phyloP scores from a whole-genome alignment of 306 rosid genomes.

The Inga leiocalycina region DNA sequence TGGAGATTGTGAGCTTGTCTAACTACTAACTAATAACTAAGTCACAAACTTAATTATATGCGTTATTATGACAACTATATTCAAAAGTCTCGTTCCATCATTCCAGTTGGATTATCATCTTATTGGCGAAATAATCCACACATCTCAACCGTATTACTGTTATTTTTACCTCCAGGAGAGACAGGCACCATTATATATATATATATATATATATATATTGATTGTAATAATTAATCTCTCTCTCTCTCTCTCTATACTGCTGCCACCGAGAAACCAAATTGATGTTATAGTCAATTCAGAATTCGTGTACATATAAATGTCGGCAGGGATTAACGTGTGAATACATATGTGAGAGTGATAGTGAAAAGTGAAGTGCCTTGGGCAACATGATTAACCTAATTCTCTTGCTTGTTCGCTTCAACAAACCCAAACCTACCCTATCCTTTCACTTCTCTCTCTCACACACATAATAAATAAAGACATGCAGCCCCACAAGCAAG shows the following conservation, averaged over 20 bases:
- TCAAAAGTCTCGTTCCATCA: neutral
- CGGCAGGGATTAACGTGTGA: neutral
- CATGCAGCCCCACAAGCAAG: slow-evolving; percentile 20
- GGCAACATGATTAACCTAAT: neutral
- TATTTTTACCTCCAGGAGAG: too few relatives aligned
- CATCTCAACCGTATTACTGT: neutral
- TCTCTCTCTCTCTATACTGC: too few relatives aligned
- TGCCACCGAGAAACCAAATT: neutral
- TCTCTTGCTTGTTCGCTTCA: slow-evolving; percentile 1
- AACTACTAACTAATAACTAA: too few relatives aligned
- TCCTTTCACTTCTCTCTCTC: neutral
- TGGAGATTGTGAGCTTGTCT: neutral
- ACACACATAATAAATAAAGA: neutral
- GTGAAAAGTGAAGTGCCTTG: slow-evolving; percentile 14
- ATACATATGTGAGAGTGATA: neutral
- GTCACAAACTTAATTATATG: neutral
- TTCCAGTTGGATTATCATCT: too few relatives aligned
- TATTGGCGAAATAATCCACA: neutral
- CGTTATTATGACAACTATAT: neutral
- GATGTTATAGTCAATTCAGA: neutral
- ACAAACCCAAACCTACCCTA: slow-evolving; percentile 48
- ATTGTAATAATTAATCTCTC: too few relatives aligned
- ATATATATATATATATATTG: too few relatives aligned
- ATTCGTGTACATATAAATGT: neutral
- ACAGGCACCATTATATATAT: too few relatives aligned